phyloP scores from a whole-genome alignment of 1,284 basidiomycete species.

The Puccinia horiana region DNA sequence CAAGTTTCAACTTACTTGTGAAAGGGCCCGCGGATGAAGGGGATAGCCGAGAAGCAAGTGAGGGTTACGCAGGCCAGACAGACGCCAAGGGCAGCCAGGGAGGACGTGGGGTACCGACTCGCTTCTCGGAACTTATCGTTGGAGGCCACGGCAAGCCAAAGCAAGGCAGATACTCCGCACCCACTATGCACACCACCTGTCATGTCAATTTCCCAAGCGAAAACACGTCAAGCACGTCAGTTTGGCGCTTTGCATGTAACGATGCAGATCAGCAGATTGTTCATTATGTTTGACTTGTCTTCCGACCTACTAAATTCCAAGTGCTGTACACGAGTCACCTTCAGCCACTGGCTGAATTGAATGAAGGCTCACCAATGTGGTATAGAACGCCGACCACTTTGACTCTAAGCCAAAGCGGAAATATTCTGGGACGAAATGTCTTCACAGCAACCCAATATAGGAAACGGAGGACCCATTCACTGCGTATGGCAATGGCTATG shows the following conservation, averaged over 20 bases:
- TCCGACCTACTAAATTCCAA: not conserved
- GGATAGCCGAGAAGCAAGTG: conserved; percentile 21
- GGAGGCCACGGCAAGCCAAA: conserved; percentile 19
- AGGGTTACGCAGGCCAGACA: conserved; percentile 7
- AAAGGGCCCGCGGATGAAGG: conserved; percentile 8
- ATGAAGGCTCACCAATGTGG: conserved; percentile 35
- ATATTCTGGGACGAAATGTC: conserved; percentile 16
- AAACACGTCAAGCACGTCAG: not conserved
- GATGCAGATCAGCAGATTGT: too few species aligned
- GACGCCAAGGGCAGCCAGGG: not conserved
- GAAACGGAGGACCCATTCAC: conserved; percentile 67
- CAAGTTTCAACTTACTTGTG: conserved; percentile 32
- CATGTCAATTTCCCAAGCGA: not conserved
- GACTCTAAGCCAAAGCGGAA: conserved; percentile 25
- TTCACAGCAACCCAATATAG: conserved; percentile 63
- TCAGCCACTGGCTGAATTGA: not conserved
- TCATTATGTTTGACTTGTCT: too few species aligned
- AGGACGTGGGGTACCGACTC: not conserved
- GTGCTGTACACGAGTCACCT: not conserved
- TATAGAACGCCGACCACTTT: conserved; percentile 35
- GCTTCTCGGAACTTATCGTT: not conserved
- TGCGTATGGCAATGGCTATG: conserved; percentile 65
- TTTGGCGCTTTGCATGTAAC: too few species aligned
- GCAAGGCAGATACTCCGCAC: conserved; percentile 38
- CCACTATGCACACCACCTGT: conserved; percentile 49